Conservation (phyloP, 2,329 filamentous ascomycete genomes). For the Emmonsiellopsis sp. region DNA sequence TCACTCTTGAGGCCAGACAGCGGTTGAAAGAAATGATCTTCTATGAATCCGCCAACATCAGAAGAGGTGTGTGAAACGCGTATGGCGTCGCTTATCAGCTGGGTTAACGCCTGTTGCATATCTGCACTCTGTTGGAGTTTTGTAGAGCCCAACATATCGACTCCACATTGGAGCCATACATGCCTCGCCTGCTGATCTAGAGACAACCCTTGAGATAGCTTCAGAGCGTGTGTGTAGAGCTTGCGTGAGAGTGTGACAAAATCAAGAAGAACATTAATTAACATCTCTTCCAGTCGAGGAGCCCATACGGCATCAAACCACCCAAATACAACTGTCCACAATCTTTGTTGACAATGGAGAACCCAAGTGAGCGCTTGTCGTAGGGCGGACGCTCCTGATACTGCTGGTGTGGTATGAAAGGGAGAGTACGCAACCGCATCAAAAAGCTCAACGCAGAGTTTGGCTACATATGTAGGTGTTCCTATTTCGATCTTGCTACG, state of each 20-base stretch:
- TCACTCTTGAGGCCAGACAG: conserved; percentile 17
- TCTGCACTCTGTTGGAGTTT: conserved; percentile 14
- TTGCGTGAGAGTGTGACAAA: conserved; percentile 18
- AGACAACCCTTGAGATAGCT: conserved; percentile 11
- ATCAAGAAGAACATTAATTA: conserved; percentile 15
- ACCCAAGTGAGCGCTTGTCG: conserved; percentile 26
- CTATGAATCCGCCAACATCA: conserved; percentile 14
- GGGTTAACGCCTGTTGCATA: conserved; percentile 22
- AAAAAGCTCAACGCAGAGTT: conserved; percentile 20
- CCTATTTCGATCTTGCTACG: conserved; percentile 18
- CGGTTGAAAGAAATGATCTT: conserved; percentile 18
- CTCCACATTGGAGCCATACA: conserved; percentile 22
- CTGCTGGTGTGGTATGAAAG: conserved; percentile 7
- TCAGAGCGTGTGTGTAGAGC: conserved; percentile 15
- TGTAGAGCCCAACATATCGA: conserved; percentile 19
- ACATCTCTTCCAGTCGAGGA: conserved; percentile 11
- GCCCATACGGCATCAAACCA: conserved; percentile 17
- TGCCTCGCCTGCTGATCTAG: conserved; percentile 20
- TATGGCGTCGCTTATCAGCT: conserved; percentile 20
- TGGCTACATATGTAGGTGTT: conserved; percentile 17
- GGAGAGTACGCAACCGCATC: conserved; percentile 18
- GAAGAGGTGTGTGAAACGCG: conserved; percentile 13
- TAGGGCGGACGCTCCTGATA: conserved; percentile 14
- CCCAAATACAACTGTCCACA: conserved; percentile 21
- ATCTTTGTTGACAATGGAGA: conserved; percentile 23